A percentile compares a stretch with the other conserved stretches of the same genome.
Conservation (phyloP, 2,329 filamentous ascomycete genomes). For the Fusarium nisikadoi region DNA sequence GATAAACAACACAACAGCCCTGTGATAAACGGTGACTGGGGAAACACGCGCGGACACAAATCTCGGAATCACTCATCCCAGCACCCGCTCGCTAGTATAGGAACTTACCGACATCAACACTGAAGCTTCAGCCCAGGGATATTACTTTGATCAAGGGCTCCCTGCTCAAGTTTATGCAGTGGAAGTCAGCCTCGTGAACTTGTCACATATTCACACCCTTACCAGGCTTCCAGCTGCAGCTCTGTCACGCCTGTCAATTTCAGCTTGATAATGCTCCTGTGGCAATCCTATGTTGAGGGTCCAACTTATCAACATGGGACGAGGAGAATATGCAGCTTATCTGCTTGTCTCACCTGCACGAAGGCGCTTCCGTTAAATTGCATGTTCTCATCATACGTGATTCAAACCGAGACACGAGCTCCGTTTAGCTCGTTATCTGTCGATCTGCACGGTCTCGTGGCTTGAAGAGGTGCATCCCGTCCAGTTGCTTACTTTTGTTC, state of each 20-base stretch:
- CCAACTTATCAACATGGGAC: conserved; percentile 15
- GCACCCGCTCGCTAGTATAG: conserved; percentile 24
- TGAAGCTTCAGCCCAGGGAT: conserved; percentile 44
- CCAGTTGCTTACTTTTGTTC: not conserved
- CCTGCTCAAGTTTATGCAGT: conserved; percentile 26
- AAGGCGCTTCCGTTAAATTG: not conserved
- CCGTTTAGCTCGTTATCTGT: not conserved
- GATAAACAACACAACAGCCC: conserved; percentile 14
- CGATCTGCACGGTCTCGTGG: conserved; percentile 3
- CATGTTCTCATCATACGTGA: not conserved
- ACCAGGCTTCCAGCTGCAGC: not conserved
- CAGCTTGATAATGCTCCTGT: not conserved
- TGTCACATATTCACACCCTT: not conserved
- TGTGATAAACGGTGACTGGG: conserved; percentile 14
- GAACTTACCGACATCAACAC: conserved; percentile 24
- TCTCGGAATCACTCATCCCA: conserved; percentile 31
- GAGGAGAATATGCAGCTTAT: conserved; percentile 10
- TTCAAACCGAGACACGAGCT: conserved; percentile 22
- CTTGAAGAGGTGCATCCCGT: not conserved
- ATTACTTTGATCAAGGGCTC: conserved; percentile 36
- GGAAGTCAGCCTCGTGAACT: conserved; percentile 11
- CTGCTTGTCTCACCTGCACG: conserved; percentile 30
- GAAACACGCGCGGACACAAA: conserved; percentile 21
- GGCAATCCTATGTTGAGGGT: not conserved
- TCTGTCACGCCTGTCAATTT: not conserved